Base-by-base conservation (phyloP, 257 asterid species). In the Scutellaria baicalensis region DNA sequence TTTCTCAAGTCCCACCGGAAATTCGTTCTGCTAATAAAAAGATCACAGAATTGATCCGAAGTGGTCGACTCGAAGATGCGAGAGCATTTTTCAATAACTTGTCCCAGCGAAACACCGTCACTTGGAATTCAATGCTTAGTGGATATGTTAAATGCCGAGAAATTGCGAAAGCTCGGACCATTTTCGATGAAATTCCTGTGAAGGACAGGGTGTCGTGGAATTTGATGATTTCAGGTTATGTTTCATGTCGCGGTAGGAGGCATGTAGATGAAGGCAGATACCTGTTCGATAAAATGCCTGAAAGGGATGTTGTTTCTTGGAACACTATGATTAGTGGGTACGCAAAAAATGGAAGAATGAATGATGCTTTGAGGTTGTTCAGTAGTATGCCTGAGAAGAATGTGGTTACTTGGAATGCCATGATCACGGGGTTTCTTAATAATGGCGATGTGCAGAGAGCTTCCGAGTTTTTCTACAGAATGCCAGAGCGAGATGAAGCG, bases 311-410 rank as follows among this genome's bases (percentile, higher is more conserved):
- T 18, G 59, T 88, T 70, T 82, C 98, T 9, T 90, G 97, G 98
- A 93, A 90, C 73, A 88, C 97, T 43, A 81, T 90, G 96, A 88
- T 90, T 27, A 88, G 89, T 63, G 97, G 95, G 81, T 92, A 81
- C 35, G 95, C 96, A 1, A 86, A 83, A 83, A 67, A 69, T 68
- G 88, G 93, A 9, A 69, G 72, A 67, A 81, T 86, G 77, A 86
- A 75, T 49, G 96, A 85, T 64, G 96, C 97, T 9, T 62, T 79
- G 79, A 72, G n/a, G 76, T 42, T 90, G 59, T 92, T 92, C 59
- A 0, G 65, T 2, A 1, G 68, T 31, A 85, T 88, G 89, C 85
- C 86, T 0, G 88, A 81, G 70, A 86, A 84, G 83, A 86, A 92
- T 79, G 88, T 83, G 39, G 87, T 90, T 50, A 75, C 96, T 18